Percentiles rank a stretch among this genome's conserved stretches.
Conservation (phyloP, 495 filamentous ascomycete genomes). For the Xylaria acuta region DNA sequence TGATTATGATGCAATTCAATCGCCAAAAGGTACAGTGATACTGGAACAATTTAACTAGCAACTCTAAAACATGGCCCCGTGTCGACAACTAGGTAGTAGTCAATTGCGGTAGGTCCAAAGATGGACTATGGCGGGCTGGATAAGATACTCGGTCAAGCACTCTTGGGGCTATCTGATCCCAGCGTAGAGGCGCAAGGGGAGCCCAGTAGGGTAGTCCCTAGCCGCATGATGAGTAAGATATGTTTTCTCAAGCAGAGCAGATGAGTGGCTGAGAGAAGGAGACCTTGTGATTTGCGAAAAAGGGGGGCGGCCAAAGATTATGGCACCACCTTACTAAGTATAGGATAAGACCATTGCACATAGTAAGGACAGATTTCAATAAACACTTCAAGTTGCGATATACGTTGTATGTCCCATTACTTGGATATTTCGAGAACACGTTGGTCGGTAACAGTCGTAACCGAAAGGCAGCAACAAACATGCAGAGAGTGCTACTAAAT, state of each 20-base stretch:
- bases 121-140: background rate
- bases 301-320: conserved; percentile 10
- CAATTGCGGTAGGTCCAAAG: conserved; percentile 13
- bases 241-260: conserved; percentile 3
- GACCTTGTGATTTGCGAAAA: conserved; percentile 25
- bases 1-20: background rate
- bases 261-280: conserved; percentile 21
- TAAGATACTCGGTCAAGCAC: background rate
- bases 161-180: background rate
- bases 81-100: background rate
- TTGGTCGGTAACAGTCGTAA: background rate
- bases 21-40: background rate
- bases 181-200: conserved; percentile 1
- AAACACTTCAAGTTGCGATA: background rate
- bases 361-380: conserved; percentile 26
- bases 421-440: background rate
- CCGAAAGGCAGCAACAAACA: background rate
- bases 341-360: conserved; percentile 3
- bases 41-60: background rate
- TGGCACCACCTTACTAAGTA: conserved; percentile 21
- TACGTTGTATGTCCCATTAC: background rate
- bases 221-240: conserved; percentile 28
- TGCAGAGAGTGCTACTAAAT: background rate
- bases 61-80: background rate
- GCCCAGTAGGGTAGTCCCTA: conserved; percentile 3